phyloP scores from a whole-genome alignment of 139 green algal species.

The Diplosphaera chodatii region DNA sequence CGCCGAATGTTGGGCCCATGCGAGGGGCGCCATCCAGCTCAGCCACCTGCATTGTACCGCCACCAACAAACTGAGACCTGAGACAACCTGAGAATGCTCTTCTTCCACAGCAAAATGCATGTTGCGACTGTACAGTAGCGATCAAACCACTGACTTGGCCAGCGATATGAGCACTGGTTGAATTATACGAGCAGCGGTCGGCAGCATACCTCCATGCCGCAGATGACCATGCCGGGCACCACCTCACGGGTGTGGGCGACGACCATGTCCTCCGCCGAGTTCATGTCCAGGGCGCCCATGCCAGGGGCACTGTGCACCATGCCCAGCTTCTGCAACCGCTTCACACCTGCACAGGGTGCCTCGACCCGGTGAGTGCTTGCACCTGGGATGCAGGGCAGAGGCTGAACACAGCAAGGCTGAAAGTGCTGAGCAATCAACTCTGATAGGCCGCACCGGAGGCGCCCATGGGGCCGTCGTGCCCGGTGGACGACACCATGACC shows the following conservation, averaged over 20 bases:
- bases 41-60: slow-evolving; percentile 39
- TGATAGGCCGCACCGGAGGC: slow-evolving; percentile 60
- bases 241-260: slow-evolving; percentile 81
- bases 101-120: too few relatives aligned
- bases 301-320: slow-evolving; percentile 76
- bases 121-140: too few relatives aligned
- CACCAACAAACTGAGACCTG: too few relatives aligned
- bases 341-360: slow-evolving; percentile 81
- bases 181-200: too few relatives aligned
- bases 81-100: too few relatives aligned
- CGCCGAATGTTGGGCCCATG: slow-evolving; percentile 96
- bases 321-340: slow-evolving; percentile 82
- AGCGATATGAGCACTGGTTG: too few relatives aligned
- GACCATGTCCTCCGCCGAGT: slow-evolving; percentile 80
- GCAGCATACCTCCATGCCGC: slow-evolving; percentile 93
- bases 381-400: too few relatives aligned
- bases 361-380: too few relatives aligned
- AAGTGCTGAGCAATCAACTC: too few relatives aligned
- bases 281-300: slow-evolving; percentile 98
- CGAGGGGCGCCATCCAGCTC: slow-evolving; percentile 70
- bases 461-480: slow-evolving; percentile 95
- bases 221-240: slow-evolving; percentile 92
- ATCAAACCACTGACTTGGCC: too few relatives aligned
- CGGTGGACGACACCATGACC: slow-evolving; percentile 86
- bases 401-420: too few relatives aligned